Conservation (phyloP, 352 stramenopile genomes). For the Phytophthora macrochlamydospora region DNA sequence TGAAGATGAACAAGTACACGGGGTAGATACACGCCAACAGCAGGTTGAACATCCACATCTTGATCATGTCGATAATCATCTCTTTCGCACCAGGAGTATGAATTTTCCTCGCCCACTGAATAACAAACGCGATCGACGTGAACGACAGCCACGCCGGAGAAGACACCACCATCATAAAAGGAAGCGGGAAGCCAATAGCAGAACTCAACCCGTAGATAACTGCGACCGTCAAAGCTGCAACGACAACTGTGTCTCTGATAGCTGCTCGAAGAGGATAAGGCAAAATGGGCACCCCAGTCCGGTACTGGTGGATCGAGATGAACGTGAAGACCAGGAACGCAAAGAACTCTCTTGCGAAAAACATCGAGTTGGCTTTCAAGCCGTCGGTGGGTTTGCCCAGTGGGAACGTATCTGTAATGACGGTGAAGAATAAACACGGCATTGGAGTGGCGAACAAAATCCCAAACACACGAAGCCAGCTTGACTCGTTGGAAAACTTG, state of each 20-base stretch:
- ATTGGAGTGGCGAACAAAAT: no score
- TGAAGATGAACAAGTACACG: conserved; percentile 18
- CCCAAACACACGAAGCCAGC: no score
- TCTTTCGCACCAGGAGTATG: not conserved
- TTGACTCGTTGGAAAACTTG: no score
- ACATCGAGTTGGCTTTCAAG: no score
- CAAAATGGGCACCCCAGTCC: not conserved
- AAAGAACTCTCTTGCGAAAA: conserved; percentile 3
- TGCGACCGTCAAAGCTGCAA: not conserved
- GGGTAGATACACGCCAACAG: conserved; percentile 14
- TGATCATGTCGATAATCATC: conserved; percentile 11
- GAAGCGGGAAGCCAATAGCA: conserved; percentile 13
- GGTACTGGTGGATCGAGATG: conserved; percentile 6
- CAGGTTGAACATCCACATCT: conserved; percentile 16
- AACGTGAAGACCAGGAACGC: conserved; percentile 6
- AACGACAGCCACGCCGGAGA: conserved; percentile 7
- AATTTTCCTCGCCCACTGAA: conserved; percentile 14
- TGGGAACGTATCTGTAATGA: no score
- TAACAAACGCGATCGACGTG: not conserved
- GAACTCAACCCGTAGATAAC: conserved; percentile 1
- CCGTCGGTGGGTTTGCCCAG: no score
- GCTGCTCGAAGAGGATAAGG: not conserved
- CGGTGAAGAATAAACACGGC: no score
- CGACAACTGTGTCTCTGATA: conserved; percentile 3
- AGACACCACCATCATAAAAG: conserved; percentile 11